Evolutionary conservation across 805 yeast species (phyloP).

Genomic region (Komagataella kurtzmanii): DNA sequence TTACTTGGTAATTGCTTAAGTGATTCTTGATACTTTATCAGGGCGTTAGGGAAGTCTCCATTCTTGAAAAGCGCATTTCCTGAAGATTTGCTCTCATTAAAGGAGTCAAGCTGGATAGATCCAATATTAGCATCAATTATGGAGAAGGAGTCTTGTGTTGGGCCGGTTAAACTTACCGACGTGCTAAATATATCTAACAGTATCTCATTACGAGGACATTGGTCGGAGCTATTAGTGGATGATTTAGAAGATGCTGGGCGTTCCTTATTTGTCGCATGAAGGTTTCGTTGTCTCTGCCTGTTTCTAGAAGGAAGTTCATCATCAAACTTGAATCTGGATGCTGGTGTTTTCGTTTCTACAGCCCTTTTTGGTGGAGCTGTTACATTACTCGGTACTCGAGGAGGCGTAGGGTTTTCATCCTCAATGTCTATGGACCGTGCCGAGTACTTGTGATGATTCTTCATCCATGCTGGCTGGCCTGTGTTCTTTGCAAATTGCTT

Average conservation of each 20-base stretch:
- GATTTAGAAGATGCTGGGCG: background rate
- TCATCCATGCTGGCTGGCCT: slow-evolving; percentile 66
- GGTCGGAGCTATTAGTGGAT: background rate
- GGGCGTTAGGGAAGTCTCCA: slow-evolving; percentile 74
- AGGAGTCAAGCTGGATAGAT: slow-evolving; percentile 17
- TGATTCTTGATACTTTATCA: slow-evolving; percentile 39
- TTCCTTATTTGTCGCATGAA: background rate
- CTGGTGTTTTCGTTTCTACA: slow-evolving; percentile 6
- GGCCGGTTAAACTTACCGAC: background rate
- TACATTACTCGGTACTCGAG: background rate
- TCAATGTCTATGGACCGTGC: slow-evolving; percentile 19
- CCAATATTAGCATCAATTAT: slow-evolving; percentile 1
- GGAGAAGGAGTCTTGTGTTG: background rate
- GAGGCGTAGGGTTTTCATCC: slow-evolving; percentile 16
- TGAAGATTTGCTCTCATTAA: slow-evolving; percentile 30
- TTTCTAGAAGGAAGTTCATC: slow-evolving; percentile 7
- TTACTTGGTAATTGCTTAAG: slow-evolving; percentile 37
- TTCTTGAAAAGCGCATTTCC: slow-evolving; percentile 56
- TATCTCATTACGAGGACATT: background rate
- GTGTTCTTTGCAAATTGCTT: slow-evolving; percentile 15
- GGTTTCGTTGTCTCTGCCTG: background rate
- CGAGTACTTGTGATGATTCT: slow-evolving; percentile 34
- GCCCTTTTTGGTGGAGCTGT: slow-evolving; percentile 2
- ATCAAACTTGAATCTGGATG: slow-evolving; percentile 3
- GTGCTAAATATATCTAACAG: background rate